Evolutionary conservation across 345 rosid species (phyloP), one percentile per base, ranked within the genome.

Genomic region (Mangifera indica): DNA sequence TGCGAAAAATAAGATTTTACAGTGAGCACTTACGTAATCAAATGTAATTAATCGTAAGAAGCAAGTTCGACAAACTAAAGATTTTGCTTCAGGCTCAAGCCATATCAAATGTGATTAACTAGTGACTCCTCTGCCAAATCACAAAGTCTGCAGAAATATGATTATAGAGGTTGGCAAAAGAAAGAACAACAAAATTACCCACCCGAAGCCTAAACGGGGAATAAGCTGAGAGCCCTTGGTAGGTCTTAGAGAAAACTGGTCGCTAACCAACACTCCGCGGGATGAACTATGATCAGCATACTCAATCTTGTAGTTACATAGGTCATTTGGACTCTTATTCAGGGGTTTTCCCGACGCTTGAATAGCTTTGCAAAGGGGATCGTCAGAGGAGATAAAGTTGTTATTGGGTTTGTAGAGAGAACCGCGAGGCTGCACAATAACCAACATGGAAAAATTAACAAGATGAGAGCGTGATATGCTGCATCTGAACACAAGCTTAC

Each of bases 231-330:
- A 76, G 60, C 93, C 92, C 72, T 92, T 90, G 15, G 72, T 80
- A 52, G 85, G 83, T 17, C 67, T 80, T 17, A 94, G 67, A 29
- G 87, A 76, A 64, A 88, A 81, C 76, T 56, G 58, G 71, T 95
- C 99, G n/a, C 17, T 12, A 49, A 95, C 89, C 37, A 90, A 84
- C 71, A 87, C 93, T 17, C 99, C 98, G 22, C 83, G 37, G 34
- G 91, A 88, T 57, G 92, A 89, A n/a, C 93, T 92, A 26, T 79
- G 81, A 84, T 95, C 99, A 0, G 89, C 90, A 70, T 95, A 95
- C 34, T 79, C 79, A 11, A 90, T 74, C 71, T 87, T 90, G 66
- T 92, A 95, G 74, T 95, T 89, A 72, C 99, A 95, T 64, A 92
- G 99, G 25, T 90, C 96, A 17, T 62, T 26, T 3, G 96, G 83